Conservation (phyloP, 345 rosid genomes). For the Arabidopsis suecica region DNA sequence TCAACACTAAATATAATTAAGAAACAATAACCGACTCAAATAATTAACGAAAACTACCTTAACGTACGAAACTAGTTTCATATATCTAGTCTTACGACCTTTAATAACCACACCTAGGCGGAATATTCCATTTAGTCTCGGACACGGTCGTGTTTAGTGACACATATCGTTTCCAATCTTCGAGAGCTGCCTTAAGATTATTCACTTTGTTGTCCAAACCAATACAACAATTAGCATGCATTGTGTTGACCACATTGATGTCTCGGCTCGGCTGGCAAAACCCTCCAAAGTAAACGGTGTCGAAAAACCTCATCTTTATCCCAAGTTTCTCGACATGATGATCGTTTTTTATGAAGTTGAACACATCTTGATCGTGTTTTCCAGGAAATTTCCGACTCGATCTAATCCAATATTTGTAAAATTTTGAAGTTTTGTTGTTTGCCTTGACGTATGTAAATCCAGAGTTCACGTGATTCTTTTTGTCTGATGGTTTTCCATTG, state of each 20-base stretch:
- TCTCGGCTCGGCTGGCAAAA: slow-evolving; percentile 67
- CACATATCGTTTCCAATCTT: slow-evolving; percentile 64
- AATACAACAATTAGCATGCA: slow-evolving; percentile 89
- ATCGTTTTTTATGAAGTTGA: slow-evolving; percentile 61
- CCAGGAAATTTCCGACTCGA: slow-evolving; percentile 54
- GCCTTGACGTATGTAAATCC: slow-evolving; percentile 75
- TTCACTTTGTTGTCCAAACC: slow-evolving; percentile 64
- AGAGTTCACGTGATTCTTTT: slow-evolving; percentile 59
- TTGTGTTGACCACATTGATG: slow-evolving; percentile 65
- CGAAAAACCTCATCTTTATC: slow-evolving; percentile 61
- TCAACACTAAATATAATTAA: background rate
- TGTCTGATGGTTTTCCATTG: slow-evolving; percentile 49
- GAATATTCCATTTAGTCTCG: slow-evolving; percentile 47
- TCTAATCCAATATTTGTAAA: slow-evolving; percentile 68
- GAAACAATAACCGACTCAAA: background rate
- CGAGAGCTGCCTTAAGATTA: slow-evolving; percentile 60
- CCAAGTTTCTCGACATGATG: slow-evolving; percentile 46
- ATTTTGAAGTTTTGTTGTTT: slow-evolving; percentile 51
- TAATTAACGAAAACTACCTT: background rate
- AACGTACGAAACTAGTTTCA: slow-evolving; percentile 11
- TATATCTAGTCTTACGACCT: slow-evolving; percentile 6
- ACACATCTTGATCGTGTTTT: slow-evolving; percentile 81
- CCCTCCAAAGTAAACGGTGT: slow-evolving; percentile 74
- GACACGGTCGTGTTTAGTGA: slow-evolving; percentile 37
- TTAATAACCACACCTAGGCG: slow-evolving; percentile 42